Conservation (phyloP, 176 grass and related monocot species). For the Triticum dicoccoides region DNA sequence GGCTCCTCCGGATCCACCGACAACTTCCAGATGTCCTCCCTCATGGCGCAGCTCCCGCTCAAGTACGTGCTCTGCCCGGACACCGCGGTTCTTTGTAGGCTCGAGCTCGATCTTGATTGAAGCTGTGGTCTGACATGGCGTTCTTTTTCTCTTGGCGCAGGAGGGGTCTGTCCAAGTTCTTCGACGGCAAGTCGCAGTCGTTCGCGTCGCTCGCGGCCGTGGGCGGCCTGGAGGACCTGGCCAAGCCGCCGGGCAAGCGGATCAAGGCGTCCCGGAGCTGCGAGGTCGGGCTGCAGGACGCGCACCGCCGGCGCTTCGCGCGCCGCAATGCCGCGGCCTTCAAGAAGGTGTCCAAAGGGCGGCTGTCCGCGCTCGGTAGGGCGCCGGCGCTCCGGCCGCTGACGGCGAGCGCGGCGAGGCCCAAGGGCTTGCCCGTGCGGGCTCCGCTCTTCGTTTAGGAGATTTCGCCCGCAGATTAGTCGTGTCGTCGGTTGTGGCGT, state of each 20-base stretch:
- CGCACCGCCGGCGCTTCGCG: slow-evolving; percentile 20
- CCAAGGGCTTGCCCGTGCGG: slow-evolving; percentile 18
- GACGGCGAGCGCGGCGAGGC: not conserved
- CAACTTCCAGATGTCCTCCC: slow-evolving; percentile 67
- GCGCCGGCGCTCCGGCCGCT: not conserved
- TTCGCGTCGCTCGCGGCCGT: slow-evolving; percentile 63
- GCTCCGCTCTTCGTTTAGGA: slow-evolving; percentile 42
- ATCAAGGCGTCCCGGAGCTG: slow-evolving; percentile 60
- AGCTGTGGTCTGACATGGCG: slow-evolving; percentile 11
- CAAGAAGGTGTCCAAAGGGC: slow-evolving; percentile 15
- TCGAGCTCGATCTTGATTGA: not conserved
- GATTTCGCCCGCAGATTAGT: not conserved
- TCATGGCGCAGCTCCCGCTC: slow-evolving; percentile 68
- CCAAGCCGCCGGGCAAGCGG: slow-evolving; percentile 52
- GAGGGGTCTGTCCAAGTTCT: slow-evolving; percentile 73
- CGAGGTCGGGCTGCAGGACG: slow-evolving; percentile 41
- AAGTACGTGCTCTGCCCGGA: slow-evolving; percentile 41
- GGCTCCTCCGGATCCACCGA: slow-evolving; percentile 34
- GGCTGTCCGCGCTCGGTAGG: slow-evolving; percentile 1
- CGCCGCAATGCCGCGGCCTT: not conserved
- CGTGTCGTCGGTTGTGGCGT: not conserved
- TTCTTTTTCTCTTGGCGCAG: slow-evolving; percentile 29
- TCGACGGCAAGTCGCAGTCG: slow-evolving; percentile 81
- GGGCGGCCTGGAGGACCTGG: slow-evolving; percentile 49
- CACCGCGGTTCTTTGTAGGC: not conserved